Conservation (phyloP, 2,329 filamentous ascomycete genomes). For the Aspergillus arachidicola region DNA sequence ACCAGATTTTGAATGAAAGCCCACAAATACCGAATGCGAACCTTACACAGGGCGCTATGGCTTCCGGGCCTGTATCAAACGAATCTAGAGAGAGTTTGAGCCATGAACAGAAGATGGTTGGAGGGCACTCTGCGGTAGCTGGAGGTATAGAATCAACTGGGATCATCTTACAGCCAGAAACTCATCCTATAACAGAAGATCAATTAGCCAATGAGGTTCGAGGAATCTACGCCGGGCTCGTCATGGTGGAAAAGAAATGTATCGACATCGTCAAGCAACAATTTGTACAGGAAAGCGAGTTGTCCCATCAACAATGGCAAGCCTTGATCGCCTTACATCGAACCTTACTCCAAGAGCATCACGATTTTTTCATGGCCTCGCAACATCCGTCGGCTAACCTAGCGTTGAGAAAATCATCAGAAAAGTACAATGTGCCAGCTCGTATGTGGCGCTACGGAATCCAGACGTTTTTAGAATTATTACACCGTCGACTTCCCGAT, state of each 20-base stretch:
- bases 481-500: constrained; percentile 72
- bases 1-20: constrained; percentile 14
- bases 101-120: constrained; percentile 21
- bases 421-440: constrained; percentile 87
- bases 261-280: constrained; percentile 77
- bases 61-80: constrained; percentile 11
- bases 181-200: constrained; percentile 71
- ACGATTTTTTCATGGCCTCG: constrained; percentile 82
- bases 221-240: constrained; percentile 69
- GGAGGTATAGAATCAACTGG: constrained; percentile 30
- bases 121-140: constrained; percentile 21
- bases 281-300: constrained; percentile 53
- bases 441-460: constrained; percentile 95
- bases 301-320: constrained; percentile 76
- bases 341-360: constrained; percentile 78
- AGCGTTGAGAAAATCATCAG: constrained; percentile 68
- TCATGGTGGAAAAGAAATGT: constrained; percentile 85
- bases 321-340: constrained; percentile 79
- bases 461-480: constrained; percentile 76
- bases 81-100: constrained; percentile 15
- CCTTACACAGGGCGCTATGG: constrained; percentile 11
- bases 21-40: constrained; percentile 6
- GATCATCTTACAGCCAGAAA: constrained; percentile 62
- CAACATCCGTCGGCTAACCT: constrained; percentile 80
- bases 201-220: constrained; percentile 76